Base-by-base conservation (phyloP, 345 rosid genomes). In the Barbarea vulgaris region DNA sequence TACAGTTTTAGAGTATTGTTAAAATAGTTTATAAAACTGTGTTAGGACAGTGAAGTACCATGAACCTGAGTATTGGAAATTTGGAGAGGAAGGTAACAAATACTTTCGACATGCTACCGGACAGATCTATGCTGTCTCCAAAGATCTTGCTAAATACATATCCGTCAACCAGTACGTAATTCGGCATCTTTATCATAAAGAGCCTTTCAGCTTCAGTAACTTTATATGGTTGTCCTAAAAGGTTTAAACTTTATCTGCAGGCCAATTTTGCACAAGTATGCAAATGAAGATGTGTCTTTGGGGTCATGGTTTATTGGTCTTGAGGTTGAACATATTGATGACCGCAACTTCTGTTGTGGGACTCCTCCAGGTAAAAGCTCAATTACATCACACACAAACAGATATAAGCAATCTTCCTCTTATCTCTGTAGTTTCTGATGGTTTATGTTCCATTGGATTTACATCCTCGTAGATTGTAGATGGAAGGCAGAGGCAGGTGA, bases 51-150 rank as follows among this genome's bases (percentile, higher is more conserved):
- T 91, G 82, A 96, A 93, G 81, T 96, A 96, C 79, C 96, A 91
- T 51, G 99, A 96, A 70, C 98, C 99, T 30, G 99, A 96, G 81
- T 86, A 82, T 76, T 96, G 99, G 99, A 95, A 93, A 88, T 95
- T 93, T 69, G 99, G 97, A 53, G 98, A 90, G 57, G 97, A 83
- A 12, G 99, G 99, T 46, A 96, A 90, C 87, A 89, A 89, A 71
- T 96, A 93, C 81, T 96, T 96, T 58, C 84, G 96, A 70, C 99
- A 96, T 80, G 99, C 98, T 70, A 89, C 98, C 2, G 99, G 99
- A 61, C 99, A 96, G 83, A 96, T 96, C 71, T 93, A 96, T 80
- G 99, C 98, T 17, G 77, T 96, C 75, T 96, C 99, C 5, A 96
- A 83, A 74, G 99, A 90, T 85, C 93, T 95, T 27, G 99, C 98